Base-by-base conservation (phyloP, 2,329 filamentous ascomycete species). In the Colletotrichum incanum region DNA sequence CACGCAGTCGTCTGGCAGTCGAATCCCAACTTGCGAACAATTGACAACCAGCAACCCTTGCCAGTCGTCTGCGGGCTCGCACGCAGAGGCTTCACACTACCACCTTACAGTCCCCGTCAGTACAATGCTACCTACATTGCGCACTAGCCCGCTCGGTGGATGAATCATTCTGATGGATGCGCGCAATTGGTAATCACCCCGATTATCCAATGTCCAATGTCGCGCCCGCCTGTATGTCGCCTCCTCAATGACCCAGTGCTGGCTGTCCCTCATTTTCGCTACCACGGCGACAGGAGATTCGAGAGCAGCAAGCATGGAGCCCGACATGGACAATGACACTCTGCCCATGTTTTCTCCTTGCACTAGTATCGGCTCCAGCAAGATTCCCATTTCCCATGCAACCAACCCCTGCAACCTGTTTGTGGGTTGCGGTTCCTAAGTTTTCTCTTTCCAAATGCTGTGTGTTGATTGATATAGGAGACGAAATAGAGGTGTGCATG, bases 181-280 rank as follows among this genome's bases (percentile, higher is more conserved):
- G 56, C 43, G 23, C 52, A 49, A 72, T 64, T 72, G 69, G 65
- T 72, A 72, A 72, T 68, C 69, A 72, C 45, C 28, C 50, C 18
- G 31, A 56, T 39, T 37, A n/a, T 18, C n/a, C 34, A 23, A 55
- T 28, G 28, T 54, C 28, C 50, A 55, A 41, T 8, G n/a, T 49
- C 28, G 37, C 47, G 34, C 31, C 58, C 41, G 20, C 23, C 49
- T 16, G 28, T 20, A 37, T 9, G 12, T 23, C 2, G 58, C 5
- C 41, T 20, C 58, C 41, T 20, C 58, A 34, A 23, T 23, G 41
- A 39, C 58, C 28, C 43, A 59, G 52, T 43, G 5, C 55, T 26
- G 43, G 5, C 55, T 26, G 43, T 50, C 45, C 50, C 34, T 63
- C 58, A 62, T 62, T 63, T 61, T 72, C 65, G 69, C 65, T 72